Base-by-base conservation (phyloP, 2,329 filamentous ascomycete species). In the Arthrobotrys sinensis region DNA sequence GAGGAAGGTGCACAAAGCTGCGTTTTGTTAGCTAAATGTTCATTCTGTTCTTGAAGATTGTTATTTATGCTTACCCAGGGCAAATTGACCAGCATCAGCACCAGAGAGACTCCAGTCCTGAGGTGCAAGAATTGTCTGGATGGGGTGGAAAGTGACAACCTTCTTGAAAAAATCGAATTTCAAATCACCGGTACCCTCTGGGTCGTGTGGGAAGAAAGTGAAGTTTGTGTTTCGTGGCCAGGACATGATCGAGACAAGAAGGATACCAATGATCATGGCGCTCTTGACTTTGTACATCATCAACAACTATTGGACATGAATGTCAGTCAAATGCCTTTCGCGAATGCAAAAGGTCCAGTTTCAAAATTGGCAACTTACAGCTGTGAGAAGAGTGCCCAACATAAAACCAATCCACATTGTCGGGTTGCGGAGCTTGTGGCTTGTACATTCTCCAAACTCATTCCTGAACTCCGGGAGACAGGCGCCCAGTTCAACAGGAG, bases 321-420 rank as follows among this genome's bases (percentile, higher is more conserved):
- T 28, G 32, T 62, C 16, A 60, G 40, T 24, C 4, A 2, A 28
- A 28, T 2, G 24, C 24, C 4, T 28, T 60, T 21, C 10, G 24
- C 2, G 7, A 1, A 52, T 19, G 3, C n/a, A 21, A 45, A 45
- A 57, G 34, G 8, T 8, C 14, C 21, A 7, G 10, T 16, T 24
- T 8, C 28, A 21, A 16, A 14, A 48, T 48, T 21, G 12, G 8
- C 1, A 62, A 68, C 75, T 78, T 78, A 96, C 85, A 36, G 91
- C 91, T 0, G 93, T 96, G 60, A 96, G 85, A 80, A 96, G 88
- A 77, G 93, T 93, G 50, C 93, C 93, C 81, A 91, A 92, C 86
- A 96, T 96, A 81, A 96, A 94, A 43, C 93, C 93, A 64, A 96
- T 88, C 93, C 93, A 97, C 89, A 96, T 89, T 24, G 91, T 90